A percentile compares a stretch with the other conserved stretches of the same genome.
These are phyloP conservation scores for Fusarium haematococcum DNA, from an alignment of 2,329 filamentous ascomycete species.

Conservation along the genomic window DNA sequence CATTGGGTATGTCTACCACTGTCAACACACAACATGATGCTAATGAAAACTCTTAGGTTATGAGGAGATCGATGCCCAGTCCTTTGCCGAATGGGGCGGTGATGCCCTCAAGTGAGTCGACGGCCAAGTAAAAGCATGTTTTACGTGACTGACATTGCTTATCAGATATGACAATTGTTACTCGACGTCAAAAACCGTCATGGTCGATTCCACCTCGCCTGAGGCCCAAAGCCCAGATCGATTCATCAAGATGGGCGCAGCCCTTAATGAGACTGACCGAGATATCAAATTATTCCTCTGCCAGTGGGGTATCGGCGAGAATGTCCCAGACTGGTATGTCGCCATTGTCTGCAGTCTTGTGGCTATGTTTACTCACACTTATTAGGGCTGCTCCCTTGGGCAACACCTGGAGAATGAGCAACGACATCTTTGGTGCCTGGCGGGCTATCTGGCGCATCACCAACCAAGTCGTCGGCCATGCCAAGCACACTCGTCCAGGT, in stretches of 20 bases:
- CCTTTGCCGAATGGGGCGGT: conserved; percentile 58
- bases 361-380: neutral
- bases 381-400: conserved; percentile 56
- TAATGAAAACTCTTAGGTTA: conserved; percentile 44
- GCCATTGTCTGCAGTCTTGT: fast-evolving
- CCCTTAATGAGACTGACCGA: conserved; percentile 53
- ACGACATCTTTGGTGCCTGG: conserved; percentile 66
- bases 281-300: conserved; percentile 63
- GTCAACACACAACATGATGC: fast-evolving
- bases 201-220: conserved; percentile 55
- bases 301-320: conserved; percentile 64
- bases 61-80: conserved; percentile 55
- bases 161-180: conserved; percentile 63
- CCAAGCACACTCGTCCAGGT: conserved; percentile 56
- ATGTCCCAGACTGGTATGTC: conserved; percentile 58
- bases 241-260: conserved; percentile 60
- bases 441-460: conserved; percentile 62
- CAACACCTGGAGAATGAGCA: conserved; percentile 64
- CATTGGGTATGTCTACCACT: conserved; percentile 50
- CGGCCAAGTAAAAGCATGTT: fast-evolving
- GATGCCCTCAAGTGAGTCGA: conserved; percentile 63
- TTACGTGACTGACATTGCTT: neutral
- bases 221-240: conserved; percentile 55
- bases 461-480: conserved; percentile 63
- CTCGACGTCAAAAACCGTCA: conserved; percentile 54